Evolutionary conservation across 2,329 filamentous ascomycete genomes (phyloP), one percentile per base, ranked within the genome.

Genomic region (Cryphonectria nitschkei): DNA sequence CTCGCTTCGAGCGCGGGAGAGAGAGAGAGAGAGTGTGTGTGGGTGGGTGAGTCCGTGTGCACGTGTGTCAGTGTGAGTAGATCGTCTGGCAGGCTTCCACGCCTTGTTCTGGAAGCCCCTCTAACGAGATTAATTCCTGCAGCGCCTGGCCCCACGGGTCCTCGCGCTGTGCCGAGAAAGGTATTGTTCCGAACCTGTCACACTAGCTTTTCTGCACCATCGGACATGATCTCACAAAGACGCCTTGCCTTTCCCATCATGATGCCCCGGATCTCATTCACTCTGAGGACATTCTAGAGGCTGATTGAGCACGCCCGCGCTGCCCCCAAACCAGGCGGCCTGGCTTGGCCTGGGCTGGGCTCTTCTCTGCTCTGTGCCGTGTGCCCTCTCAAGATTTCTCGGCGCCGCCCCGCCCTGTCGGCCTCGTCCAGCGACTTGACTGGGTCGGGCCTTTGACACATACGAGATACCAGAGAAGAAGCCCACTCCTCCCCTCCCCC

Each of bases 71-170:
- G 46, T n/a, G 19, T n/a, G 22, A n/a, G 46, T 50, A n/a, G 61
- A 41, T 58, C 50, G 62, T 68, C 56, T 63, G 67, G 60, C 63
- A 32, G 65, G 46, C 70, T 70, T 72, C 68, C 62, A 70, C 66
- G 50, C 63, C 65, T 68, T 61, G 43, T 71, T 72, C 68, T 72
- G 71, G 71, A 72, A 71, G 71, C 68, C 58, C 56, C 41, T 34
- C 39, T 26, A 41, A 52, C 50, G 65, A 68, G 50, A 65, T 70
- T 70, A 50, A 60, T 63, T 60, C 62, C 68, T 68, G 68, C 65
- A 72, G 32, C 62, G 34, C 16, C 69, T 50, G 66, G 66, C 29
- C 69, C 66, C 69, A 68, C 68, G 68, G 62, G 41, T 72, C 62
- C 22, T 67, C 54, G 68, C 69, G 62, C 65, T 68, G 71, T 58